Evolutionary conservation across 305 asterid genomes (phyloP), one percentile per base, ranked within the genome.

Genomic region (Ilex paraguariensis): DNA sequence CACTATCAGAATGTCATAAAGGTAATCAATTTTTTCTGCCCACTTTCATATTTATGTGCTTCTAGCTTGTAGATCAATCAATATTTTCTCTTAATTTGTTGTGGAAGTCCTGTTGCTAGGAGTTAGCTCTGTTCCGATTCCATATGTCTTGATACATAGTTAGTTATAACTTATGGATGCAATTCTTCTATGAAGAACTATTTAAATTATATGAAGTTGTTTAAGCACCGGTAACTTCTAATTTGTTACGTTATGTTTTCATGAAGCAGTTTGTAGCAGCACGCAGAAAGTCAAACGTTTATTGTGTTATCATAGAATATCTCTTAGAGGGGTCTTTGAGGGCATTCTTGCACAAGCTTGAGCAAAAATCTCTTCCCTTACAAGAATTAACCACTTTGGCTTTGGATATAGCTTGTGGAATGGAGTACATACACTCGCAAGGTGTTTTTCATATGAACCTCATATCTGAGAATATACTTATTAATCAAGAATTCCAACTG

Each of bases 331-430:
- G 87, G 4, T 84, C 87, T 2, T 64, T 84, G 73, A 75, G 91
- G 65, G 63, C 76, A 14, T 71, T 77, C 78, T 65, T 84, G 73
- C 85, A 77, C 75, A 84, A 87, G 78, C 87, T 77, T 28, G 87
- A 77, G 73, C 70, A 82, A 5, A 79, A 76, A 73, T 58, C 81
- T n/a, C n/a, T n/a, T n/a, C n/a, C n/a, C n/a, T n/a, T n/a, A n/a
- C n/a, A n/a, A n/a, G n/a, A n/a, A n/a, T n/a, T n/a, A n/a, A n/a
- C n/a, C n/a, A n/a, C n/a, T n/a, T n/a, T n/a, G n/a, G n/a, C n/a
- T n/a, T n/a, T n/a, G n/a, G n/a, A n/a, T n/a, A n/a, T n/a, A n/a
- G n/a, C n/a, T n/a, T n/a, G n/a, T n/a, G n/a, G n/a, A n/a, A n/a
- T n/a, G n/a, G n/a, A n/a, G n/a, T n/a, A n/a, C n/a, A n/a, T n/a